Percentiles rank a stretch among this genome's conserved stretches.
phyloP scores from a whole-genome alignment of 202 grass and related monocot species.

The Brachypodium distachyon region DNA sequence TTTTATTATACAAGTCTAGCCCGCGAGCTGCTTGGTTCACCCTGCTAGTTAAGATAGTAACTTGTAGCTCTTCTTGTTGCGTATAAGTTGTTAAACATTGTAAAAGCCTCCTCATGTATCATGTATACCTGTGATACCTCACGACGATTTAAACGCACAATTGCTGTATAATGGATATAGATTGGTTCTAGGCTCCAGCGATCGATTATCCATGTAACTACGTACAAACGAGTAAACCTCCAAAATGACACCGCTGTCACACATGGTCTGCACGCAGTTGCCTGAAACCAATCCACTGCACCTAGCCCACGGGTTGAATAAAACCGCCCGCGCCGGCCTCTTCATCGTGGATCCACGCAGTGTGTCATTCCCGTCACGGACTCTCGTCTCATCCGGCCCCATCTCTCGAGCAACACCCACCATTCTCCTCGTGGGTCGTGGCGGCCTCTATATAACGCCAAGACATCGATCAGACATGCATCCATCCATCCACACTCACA shows the following conservation, averaged over 20 bases:
- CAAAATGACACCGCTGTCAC: constrained; percentile 21
- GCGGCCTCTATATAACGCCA: constrained; percentile 13
- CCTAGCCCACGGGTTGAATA: constrained; percentile 27
- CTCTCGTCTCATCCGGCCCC: constrained; percentile 21
- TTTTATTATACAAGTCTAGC: too few species aligned
- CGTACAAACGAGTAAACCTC: neutral
- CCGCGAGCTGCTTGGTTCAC: too few species aligned
- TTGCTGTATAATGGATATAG: too few species aligned
- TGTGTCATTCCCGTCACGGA: constrained; percentile 36
- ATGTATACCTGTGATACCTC: too few species aligned
- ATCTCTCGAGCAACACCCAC: neutral
- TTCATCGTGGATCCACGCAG: neutral
- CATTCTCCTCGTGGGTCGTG: neutral
- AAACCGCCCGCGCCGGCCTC: neutral
- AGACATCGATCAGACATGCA: too few species aligned
- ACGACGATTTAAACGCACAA: too few species aligned
- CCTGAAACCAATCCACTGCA: neutral
- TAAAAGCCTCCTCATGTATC: too few species aligned
- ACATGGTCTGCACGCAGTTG: neutral
- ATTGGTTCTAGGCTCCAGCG: too few species aligned
- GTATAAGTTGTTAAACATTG: too few species aligned
- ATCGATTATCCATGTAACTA: neutral
- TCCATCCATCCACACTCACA: neutral
- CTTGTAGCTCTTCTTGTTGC: too few species aligned
- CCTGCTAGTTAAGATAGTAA: too few species aligned